phyloP scores from a whole-genome alignment of 2,329 filamentous ascomycete genomes.

The Blastomyces parvus region DNA sequence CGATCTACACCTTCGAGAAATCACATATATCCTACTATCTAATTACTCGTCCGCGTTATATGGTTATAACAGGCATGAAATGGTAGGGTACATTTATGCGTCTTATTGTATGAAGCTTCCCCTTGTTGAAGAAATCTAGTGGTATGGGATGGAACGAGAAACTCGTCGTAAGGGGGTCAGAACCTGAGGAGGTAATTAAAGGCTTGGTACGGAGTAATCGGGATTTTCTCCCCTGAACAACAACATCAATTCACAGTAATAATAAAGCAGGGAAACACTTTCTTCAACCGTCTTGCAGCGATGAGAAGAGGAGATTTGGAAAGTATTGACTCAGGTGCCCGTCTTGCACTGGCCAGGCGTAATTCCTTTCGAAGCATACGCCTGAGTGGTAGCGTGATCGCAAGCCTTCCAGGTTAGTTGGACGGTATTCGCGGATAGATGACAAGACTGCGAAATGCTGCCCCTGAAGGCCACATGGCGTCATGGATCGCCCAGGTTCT shows the following conservation, averaged over 20 bases:
- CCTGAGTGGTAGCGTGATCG: no score
- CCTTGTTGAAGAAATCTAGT: neutral
- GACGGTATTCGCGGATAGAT: no score
- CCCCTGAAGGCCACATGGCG: no score
- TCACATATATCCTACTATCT: neutral
- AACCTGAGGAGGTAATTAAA: neutral
- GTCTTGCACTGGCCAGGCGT: neutral
- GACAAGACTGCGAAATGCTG: no score
- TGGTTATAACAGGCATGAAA: neutral
- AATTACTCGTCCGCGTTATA: no score
- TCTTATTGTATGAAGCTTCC: neutral
- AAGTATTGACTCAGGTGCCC: neutral
- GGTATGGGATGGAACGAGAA: neutral
- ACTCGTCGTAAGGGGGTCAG: neutral
- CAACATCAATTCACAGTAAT: neutral
- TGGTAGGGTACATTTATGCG: neutral
- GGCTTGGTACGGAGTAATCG: neutral
- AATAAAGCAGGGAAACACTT: neutral
- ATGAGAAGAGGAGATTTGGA: neutral
- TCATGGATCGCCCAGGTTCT: no score
- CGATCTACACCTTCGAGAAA: neutral
- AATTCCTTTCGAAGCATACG: neutral
- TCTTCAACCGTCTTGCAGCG: neutral
- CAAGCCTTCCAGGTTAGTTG: no score
- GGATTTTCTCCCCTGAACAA: neutral